Percentiles rank a stretch among this genome's conserved stretches.
Conservation (phyloP, 2,329 filamentous ascomycete species). For the Cercospora berteroae region DNA sequence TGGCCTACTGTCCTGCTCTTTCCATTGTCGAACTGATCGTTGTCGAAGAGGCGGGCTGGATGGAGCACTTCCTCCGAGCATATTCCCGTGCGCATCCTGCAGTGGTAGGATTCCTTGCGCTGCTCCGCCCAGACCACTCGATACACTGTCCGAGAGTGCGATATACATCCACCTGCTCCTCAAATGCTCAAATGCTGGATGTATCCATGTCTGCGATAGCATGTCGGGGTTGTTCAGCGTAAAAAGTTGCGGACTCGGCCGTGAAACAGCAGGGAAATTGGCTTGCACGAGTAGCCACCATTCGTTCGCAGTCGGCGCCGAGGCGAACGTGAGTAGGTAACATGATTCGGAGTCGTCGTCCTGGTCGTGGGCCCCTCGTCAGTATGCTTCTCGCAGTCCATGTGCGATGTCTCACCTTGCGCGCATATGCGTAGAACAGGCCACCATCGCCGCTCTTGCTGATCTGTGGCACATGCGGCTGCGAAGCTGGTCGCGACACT, state of each 20-base stretch:
- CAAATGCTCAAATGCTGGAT: conserved; percentile 32
- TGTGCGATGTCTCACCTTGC: conserved; percentile 19
- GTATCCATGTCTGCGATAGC: conserved; percentile 32
- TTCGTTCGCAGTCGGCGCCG: conserved; percentile 33
- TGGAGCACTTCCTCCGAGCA: conserved; percentile 25
- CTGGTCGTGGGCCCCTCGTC: conserved; percentile 10
- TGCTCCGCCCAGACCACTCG: conserved; percentile 25
- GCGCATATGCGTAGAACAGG: conserved; percentile 34
- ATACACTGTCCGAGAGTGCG: conserved; percentile 23
- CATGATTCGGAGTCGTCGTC: conserved; percentile 31
- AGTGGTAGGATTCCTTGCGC: conserved; percentile 32
- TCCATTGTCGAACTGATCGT: conserved; percentile 6
- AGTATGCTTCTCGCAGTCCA: neutral
- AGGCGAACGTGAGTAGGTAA: conserved; percentile 37
- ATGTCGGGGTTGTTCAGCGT: conserved; percentile 34
- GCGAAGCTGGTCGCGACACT: conserved; percentile 13
- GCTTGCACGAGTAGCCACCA: conserved; percentile 36
- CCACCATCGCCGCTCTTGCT: conserved; percentile 22
- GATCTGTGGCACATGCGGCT: conserved; percentile 11
- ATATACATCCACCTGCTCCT: conserved; percentile 38
- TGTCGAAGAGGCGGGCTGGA: conserved; percentile 19
- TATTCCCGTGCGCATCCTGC: conserved; percentile 31
- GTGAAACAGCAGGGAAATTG: conserved; percentile 31
- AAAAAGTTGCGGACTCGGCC: conserved; percentile 36
- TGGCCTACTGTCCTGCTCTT: neutral